Evolutionary conservation across 345 rosid species (phyloP).

Genomic region (Bretschneidera sinensis): DNA sequence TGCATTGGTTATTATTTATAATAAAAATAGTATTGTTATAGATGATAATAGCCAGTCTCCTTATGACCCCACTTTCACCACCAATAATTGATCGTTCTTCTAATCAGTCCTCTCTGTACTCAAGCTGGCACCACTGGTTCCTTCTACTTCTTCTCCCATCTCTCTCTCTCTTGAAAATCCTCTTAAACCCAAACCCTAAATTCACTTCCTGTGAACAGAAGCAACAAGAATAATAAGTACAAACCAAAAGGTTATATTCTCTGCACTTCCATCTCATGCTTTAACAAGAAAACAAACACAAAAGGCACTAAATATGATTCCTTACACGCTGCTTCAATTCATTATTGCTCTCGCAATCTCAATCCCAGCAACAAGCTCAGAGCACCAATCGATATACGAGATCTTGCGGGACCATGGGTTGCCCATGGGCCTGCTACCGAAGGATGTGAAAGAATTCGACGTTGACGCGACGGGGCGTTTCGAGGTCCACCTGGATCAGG

Average conservation of each 20-base stretch:
- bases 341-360: constrained; percentile 18
- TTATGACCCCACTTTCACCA: constrained; percentile 15
- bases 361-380: constrained; percentile 13
- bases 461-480: constrained; percentile 55
- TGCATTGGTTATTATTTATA: neutral
- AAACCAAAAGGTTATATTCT: constrained; percentile 1
- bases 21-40: neutral
- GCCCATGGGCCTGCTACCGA: constrained; percentile 80
- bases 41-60: neutral
- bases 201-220: no score
- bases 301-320: constrained; percentile 1
- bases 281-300: neutral
- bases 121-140: constrained; percentile 59
- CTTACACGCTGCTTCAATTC: constrained; percentile 25
- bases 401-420: constrained; percentile 53
- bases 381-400: constrained; percentile 48
- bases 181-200: constrained; percentile 43
- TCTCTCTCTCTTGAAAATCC: neutral
- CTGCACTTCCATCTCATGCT: constrained; percentile 9
- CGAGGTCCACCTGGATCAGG: constrained; percentile 64
- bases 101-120: constrained; percentile 48
- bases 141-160: constrained; percentile 12
- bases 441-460: constrained; percentile 53
- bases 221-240: constrained; percentile 1
- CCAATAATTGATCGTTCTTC: constrained; percentile 53